Evolutionary conservation across 139 green algal genomes (phyloP), one percentile per base, ranked within the genome.

Genomic region (Tetradesmus lagerheimii): DNA sequence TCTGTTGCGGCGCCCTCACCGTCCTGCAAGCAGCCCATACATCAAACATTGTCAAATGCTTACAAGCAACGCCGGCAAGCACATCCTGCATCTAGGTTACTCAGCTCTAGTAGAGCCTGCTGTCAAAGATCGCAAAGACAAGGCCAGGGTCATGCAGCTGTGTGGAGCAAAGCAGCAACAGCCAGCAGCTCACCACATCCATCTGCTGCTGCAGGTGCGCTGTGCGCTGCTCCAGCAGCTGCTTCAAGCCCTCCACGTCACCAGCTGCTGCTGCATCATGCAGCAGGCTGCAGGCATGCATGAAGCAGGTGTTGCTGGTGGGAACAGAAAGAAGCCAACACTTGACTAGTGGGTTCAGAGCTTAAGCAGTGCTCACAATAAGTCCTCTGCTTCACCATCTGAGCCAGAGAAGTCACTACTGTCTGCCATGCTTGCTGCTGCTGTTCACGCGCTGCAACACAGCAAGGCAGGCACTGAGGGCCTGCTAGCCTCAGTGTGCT

Each of bases 191-290:
- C n/a, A 78, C 2, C 9, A 78, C 4, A 50, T 87, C 50, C 74
- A 43, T 41, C 71, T 76, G 78, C 84, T 71, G 18, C 50, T 86
- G 37, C 83, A 84, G 77, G 34, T 86, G 53, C 77, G 66, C 45
- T 20, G 18, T 41, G 31, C 38, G 77, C n/a, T 62, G 66, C 27
- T 87, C 89, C 29, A 97, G 91, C 62, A 97, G 80, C 14, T 89
- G 34, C 18, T 57, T 62, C 9, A 97, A 5, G 0, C 80, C 15
- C 0, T 93, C 92, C 0, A 86, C 82, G 79, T 97, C 91, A 43
- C 96, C 96, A 27, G 84, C 47, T 85, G 96, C 95, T 0, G 92
- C 94, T 2, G 95, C 95, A 82, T 97, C 90, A 67, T 98, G 96
- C 27, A 98, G 57, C 0, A 88, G 85, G 81, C 96, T 98, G 93